Evolutionary conservation across 164 flowering plant genomes (phyloP), one percentile per base, ranked within the genome.

Genomic region (Dillenia suffruticosa): DNA sequence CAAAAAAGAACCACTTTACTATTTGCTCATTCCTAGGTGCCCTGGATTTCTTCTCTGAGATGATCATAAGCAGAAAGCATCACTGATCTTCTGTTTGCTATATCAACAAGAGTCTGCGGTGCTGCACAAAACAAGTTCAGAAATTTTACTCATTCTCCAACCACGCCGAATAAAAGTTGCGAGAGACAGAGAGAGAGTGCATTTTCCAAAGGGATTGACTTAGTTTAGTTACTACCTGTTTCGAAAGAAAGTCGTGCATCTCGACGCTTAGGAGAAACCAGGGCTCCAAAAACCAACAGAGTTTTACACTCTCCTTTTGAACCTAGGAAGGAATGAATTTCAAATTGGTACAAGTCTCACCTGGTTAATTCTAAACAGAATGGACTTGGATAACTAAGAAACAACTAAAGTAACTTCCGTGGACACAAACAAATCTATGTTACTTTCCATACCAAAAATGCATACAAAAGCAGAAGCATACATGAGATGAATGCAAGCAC

Each of bases 211-310:
- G 24, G 52, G 49, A 56, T 14, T 16, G 51, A 44, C 48, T 40
- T 10, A 58, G 14, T 9, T 16, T 17, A 40, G 24, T 54, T 13
- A 63, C 46, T 13, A 92, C 98, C 97, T 79, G 78, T 83, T 73
- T 93, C 98, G 70, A 93, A 93, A 60, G 98, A 88, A 52, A 74
- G 60, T 63, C 90, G 98, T 46, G 98, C 81, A 65, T 70, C 58
- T 48, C 96, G 84, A 55, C 90, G 92, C 84, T 88, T 92, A 43
- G 98, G 97, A 58, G 96, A 90, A 66, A 89, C 89, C 69, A 89
- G 72, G 45, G 79, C 70, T 60, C 98, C 98, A 77, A 90, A 93
- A 63, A 90, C 76, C 24, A 92, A 83, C 44, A 90, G 65, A 17
- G 86, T 76, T 68, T 82, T 89, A 56, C 55, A n/a, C 98, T 81